Conservation (phyloP, 129 eudicot species). For the Glebionis coronaria region DNA sequence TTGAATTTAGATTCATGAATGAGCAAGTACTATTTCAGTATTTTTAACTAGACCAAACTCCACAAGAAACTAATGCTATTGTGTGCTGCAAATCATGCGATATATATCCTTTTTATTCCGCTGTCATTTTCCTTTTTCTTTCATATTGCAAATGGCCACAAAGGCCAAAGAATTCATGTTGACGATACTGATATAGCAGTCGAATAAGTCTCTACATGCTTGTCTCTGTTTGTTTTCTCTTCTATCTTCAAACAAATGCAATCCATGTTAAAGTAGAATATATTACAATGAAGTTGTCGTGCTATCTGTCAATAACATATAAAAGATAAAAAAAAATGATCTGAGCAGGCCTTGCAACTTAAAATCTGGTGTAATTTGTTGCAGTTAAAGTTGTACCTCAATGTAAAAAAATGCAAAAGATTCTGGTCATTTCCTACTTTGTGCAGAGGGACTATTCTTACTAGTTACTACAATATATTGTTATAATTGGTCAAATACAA, state of each 20-base stretch:
- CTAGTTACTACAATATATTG: background rate
- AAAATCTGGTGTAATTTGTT: constrained; percentile 13
- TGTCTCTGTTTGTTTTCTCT: background rate
- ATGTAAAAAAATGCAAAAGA: constrained; percentile 26
- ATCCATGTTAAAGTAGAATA: background rate
- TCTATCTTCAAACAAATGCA: background rate
- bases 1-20: too few species aligned
- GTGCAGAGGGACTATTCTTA: background rate
- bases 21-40: too few species aligned
- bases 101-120: too few species aligned
- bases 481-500: background rate
- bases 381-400: constrained; percentile 14
- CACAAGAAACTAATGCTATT: too few species aligned
- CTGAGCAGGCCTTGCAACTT: background rate
- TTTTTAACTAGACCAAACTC: background rate
- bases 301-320: background rate
- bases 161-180: too few species aligned
- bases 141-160: too few species aligned
- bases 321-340: background rate
- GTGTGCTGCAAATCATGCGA: too few species aligned
- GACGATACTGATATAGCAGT: too few species aligned
- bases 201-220: background rate
- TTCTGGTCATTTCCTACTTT: constrained; percentile 15
- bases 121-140: too few species aligned
- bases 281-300: background rate